Percentiles rank a stretch among this genome's conserved stretches.
Evolutionary conservation across 345 rosid genomes (phyloP).

Genomic region (Brassica juncea): DNA sequence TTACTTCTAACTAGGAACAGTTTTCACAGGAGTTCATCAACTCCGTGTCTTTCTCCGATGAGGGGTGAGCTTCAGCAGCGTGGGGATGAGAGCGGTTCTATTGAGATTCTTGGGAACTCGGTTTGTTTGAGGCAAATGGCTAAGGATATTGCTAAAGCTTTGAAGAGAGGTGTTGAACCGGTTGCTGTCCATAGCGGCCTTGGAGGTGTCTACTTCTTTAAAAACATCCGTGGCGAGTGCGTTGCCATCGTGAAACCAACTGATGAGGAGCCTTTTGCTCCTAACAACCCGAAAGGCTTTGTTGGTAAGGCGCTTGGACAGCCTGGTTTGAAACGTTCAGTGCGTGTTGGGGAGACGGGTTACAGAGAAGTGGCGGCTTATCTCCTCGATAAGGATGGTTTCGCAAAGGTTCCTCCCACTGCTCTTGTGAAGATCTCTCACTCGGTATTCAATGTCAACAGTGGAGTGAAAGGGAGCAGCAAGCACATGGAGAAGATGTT

Average conservation of each 20-base stretch:
- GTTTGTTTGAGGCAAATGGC: background rate
- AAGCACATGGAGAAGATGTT: background rate
- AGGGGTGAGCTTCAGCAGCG: background rate
- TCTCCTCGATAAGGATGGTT: background rate
- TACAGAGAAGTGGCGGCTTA: background rate
- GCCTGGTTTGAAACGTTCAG: background rate
- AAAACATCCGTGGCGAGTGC: background rate
- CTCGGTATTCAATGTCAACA: background rate
- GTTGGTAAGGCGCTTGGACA: background rate
- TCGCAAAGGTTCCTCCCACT: background rate
- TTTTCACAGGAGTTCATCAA: background rate
- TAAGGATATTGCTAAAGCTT: background rate
- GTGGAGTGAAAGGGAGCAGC: background rate
- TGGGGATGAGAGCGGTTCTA: background rate
- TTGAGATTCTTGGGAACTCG: background rate
- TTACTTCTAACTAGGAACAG: background rate
- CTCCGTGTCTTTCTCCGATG: background rate
- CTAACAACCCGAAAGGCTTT: background rate
- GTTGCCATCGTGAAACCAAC: background rate
- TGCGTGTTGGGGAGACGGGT: background rate
- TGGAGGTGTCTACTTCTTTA: background rate
- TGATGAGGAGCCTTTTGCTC: background rate
- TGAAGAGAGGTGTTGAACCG: background rate
- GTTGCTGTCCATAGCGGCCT: background rate
- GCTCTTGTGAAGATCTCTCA: background rate